Base-by-base conservation (phyloP, 2,329 filamentous ascomycete genomes). In the Cercospora sojina region DNA sequence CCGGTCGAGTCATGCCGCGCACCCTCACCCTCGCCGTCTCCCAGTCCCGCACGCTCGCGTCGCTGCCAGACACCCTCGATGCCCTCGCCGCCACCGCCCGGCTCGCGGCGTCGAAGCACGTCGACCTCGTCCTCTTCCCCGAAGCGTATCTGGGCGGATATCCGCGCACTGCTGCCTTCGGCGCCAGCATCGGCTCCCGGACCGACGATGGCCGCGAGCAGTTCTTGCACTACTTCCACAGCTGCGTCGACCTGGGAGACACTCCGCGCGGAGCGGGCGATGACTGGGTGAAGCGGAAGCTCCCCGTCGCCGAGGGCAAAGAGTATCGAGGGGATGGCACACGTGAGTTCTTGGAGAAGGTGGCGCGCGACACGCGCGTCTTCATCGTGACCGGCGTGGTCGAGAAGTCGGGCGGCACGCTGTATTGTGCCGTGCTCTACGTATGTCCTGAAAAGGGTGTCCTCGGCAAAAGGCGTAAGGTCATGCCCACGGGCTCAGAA, bases 101-200 rank as follows among this genome's bases (percentile, higher is more conserved):
- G 25, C 80, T 83, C 38, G 93, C 93, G n/a, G 86, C 88, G 3
- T 83, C 77, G 12, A 78, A 81, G 49, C 82, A 81, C 57, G 82
- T 87, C 16, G 82, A 95, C 77, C 84, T 97, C 59, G 84, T 97
- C 29, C 87, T 97, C 61, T 93, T 97, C 68, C 94, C 94, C 0
- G 93, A 98, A 81, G 93, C 93, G 23, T 97, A 92, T 76, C 85
- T 97, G 1, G 94, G 94, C 56, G 94, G 93, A 1, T 97, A 97
- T 76, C 94, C 94, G 18, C 90, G 93, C 10, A 92, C 90, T 18
- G 89, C 89, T 69, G 82, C 83, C 59, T 97, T 97, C 74, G 93
- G 93, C 4, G 88, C 88, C 56, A 84, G 86, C 1, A 84, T 97
- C 5, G 93, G 93, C 3, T 83, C 84, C 16, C 88, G 93, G 41